phyloP scores from a whole-genome alignment of 257 asterid species.

The Nicotiana attenuata region DNA sequence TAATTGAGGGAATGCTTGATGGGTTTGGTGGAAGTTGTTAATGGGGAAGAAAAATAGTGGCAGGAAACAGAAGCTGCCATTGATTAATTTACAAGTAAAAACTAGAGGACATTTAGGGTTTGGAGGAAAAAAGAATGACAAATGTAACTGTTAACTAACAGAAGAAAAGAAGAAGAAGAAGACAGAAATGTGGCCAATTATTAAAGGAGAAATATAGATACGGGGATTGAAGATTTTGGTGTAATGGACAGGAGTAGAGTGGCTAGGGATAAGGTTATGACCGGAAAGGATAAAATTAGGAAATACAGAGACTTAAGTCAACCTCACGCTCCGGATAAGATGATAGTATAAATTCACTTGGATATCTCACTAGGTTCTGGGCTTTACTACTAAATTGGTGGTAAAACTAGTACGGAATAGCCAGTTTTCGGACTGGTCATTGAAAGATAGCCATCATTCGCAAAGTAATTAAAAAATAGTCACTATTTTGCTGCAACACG shows the following conservation, averaged over 20 bases:
- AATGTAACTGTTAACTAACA: not conserved
- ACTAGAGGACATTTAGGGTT: not conserved
- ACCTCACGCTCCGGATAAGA: slow-evolving; percentile 68
- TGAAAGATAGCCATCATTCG: too few relatives aligned
- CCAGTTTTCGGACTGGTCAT: too few relatives aligned
- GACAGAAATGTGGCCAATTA: not conserved
- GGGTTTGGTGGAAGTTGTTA: slow-evolving; percentile 24
- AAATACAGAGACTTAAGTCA: slow-evolving; percentile 24
- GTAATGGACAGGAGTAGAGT: slow-evolving; percentile 11
- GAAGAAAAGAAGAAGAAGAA: not conserved
- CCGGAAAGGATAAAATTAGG: slow-evolving; percentile 17
- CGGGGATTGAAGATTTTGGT: slow-evolving; percentile 43
- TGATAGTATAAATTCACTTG: not conserved
- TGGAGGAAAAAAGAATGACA: not conserved
- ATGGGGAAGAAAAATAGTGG: slow-evolving; percentile 41
- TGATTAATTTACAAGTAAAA: slow-evolving; percentile 18
- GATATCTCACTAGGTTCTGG: not conserved
- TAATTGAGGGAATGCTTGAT: slow-evolving; percentile 18
- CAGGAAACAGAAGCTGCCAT: slow-evolving; percentile 70
- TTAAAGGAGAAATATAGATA: slow-evolving; percentile 1
- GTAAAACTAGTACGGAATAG: too few relatives aligned
- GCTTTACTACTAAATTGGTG: not conserved
- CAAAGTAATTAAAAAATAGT: too few relatives aligned
- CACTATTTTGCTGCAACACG: too few relatives aligned
- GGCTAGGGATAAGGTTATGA: slow-evolving; percentile 6